These are phyloP conservation scores for Cryomyces antarcticus DNA, from an alignment of 495 filamentous ascomycete genomes.

Conservation along the genomic window DNA sequence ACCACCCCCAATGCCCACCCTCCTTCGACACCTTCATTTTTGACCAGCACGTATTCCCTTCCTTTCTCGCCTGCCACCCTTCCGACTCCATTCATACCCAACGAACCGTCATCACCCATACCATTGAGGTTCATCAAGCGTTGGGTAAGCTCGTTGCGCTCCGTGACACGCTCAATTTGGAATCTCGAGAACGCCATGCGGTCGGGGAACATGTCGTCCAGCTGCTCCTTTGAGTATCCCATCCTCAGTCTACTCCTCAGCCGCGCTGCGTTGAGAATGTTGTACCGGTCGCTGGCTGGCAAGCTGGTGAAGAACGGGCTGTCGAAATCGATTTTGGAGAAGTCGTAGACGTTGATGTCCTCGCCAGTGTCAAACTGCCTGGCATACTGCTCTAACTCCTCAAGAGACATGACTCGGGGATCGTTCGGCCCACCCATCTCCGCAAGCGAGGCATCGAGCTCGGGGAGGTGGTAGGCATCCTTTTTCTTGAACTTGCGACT, in stretches of 20 bases:
- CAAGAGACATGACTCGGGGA: constrained; percentile 81
- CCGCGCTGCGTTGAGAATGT: constrained; percentile 85
- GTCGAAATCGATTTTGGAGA: constrained; percentile 95
- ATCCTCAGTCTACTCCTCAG: constrained; percentile 73
- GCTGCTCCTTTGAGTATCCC: constrained; percentile 89
- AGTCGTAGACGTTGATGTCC: constrained; percentile 95
- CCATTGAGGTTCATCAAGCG: constrained; percentile 86
- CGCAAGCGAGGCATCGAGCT: constrained; percentile 50
- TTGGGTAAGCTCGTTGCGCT: constrained; percentile 89
- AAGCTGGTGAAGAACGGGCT: constrained; percentile 80
- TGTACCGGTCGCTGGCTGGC: constrained; percentile 80
- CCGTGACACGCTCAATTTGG: constrained; percentile 81
- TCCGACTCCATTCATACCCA: constrained; percentile 34
- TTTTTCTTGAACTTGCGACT: constrained; percentile 69
- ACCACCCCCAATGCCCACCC: constrained; percentile 96
- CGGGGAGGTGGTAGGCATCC: constrained; percentile 85
- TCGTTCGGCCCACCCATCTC: constrained; percentile 81
- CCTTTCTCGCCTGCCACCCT: constrained; percentile 79
- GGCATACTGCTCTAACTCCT: constrained; percentile 84
- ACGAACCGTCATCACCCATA: constrained; percentile 53
- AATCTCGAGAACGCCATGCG: constrained; percentile 95
- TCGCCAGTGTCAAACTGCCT: constrained; percentile 79
- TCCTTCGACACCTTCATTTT: constrained; percentile 83
- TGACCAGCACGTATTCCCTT: constrained; percentile 86
- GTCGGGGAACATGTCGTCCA: constrained; percentile 90